Base-by-base conservation (phyloP, 1,284 basidiomycete species). In the Puccinia horiana region DNA sequence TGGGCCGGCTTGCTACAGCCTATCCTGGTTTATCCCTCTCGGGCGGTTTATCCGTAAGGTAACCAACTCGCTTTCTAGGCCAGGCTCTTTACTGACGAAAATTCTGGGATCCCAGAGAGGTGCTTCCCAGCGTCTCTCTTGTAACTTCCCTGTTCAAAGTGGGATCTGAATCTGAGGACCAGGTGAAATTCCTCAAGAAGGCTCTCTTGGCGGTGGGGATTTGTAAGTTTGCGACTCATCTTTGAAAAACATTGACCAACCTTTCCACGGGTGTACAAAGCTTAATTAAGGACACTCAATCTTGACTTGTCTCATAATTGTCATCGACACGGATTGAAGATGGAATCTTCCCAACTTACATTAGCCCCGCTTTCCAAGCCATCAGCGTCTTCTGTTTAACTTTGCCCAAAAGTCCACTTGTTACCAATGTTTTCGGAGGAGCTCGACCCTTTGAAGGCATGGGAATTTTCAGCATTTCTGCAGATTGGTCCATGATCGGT, bases 1-100 rank as follows among this genome's bases (percentile, higher is more conserved):
- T 77, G 75, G 75, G 75, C 75, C 37, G 75, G 56, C n/a, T 40
- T 79, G 32, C 42, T 79, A 32, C 76, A 79, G 32, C 76, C 76
- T 35, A 70, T 79, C 16, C n/a, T 79, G 42, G 65, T 79, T 35
- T 79, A 69, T 47, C 76, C 76, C 14, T 42, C 65, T 14, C 63
- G 69, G 37, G 58, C 52, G 4, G 65, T 79, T 29, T 79, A 67
- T 40, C 76, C 76, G 76, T 79, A 32, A 54, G 12, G 26, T 37
- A n/a, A 52, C 29, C 40, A 40, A 35, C 49, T 37, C 20, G 35
- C 56, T 56, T n/a, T 58, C 18, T 1, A 56, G 3, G 54, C 54
- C 2, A 56, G 20, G 44, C 1, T 23, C n/a, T 20, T 58, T 58
- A 35, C 54, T 42, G n/a, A 54, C 23, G 14, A n/a, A 76, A 76